Evolutionary conservation across 1,284 basidiomycete species (phyloP).

Genomic region (Cutaneotrichosporon curvatum): DNA sequence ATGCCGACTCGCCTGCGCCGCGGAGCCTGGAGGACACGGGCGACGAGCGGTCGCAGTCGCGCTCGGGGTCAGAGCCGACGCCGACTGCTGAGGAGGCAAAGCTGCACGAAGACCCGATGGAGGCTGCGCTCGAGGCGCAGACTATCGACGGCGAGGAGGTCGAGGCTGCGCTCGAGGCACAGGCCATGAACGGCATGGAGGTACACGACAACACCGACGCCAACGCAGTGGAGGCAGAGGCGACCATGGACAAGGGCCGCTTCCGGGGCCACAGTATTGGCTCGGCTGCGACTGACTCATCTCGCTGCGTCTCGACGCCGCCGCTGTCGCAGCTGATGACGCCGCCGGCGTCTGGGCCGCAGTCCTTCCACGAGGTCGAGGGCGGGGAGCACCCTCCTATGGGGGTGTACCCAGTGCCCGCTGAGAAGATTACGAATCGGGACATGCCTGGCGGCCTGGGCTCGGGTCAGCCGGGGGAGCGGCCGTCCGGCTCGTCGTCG

Average conservation of each 20-base stretch:
- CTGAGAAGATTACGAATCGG: constrained; percentile 6
- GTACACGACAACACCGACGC: not conserved
- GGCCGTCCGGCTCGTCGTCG: not conserved
- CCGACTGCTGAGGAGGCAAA: not conserved
- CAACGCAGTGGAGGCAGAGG: not conserved
- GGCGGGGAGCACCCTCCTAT: constrained; percentile 3
- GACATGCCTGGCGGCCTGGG: not conserved
- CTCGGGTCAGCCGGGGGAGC: constrained; percentile 1
- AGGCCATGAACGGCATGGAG: not conserved
- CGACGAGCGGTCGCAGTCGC: no score
- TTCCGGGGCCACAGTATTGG: constrained; percentile 28
- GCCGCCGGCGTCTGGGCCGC: constrained; percentile 2
- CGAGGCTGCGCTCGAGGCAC: not conserved
- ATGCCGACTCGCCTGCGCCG: no score
- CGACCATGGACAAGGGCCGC: constrained; percentile 2
- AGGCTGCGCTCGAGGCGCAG: not conserved
- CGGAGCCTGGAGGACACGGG: no score
- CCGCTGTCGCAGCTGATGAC: constrained; percentile 7
- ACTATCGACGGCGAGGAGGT: not conserved
- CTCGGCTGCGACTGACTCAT: constrained; percentile 21
- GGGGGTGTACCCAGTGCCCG: constrained; percentile 7
- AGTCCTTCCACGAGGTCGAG: not conserved
- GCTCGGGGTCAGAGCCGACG: not conserved
- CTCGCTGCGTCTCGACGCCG: constrained; percentile 11
- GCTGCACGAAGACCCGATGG: not conserved